phyloP scores from a whole-genome alignment of 768 basidiomycete species.

The Hygrocybe coccinea region DNA sequence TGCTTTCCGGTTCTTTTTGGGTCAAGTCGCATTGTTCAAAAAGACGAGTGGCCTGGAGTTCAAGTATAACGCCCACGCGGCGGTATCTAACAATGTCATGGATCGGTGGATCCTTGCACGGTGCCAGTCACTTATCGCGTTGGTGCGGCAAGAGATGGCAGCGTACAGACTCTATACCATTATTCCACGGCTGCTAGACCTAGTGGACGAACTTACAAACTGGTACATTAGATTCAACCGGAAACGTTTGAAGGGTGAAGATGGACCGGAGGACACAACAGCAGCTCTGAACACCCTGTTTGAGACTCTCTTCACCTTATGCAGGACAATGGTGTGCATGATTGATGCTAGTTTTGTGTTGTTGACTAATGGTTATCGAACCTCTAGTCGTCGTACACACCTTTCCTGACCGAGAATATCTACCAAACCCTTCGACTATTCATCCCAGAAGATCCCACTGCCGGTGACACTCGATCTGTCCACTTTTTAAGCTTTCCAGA shows the following conservation, averaged over 20 bases:
- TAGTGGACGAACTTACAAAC: constrained; percentile 95
- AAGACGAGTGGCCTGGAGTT: constrained; percentile 76
- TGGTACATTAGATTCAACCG: constrained; percentile 99
- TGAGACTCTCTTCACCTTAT: constrained; percentile 90
- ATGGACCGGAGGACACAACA: constrained; percentile 81
- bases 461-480: constrained; percentile 81
- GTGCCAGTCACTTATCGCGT: constrained; percentile 93
- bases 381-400: constrained; percentile 89
- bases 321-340: constrained; percentile 79
- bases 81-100: constrained; percentile 89
- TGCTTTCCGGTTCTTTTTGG: constrained; percentile 97
- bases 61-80: constrained; percentile 81
- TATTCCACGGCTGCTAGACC: constrained; percentile 86
- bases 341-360: neutral
- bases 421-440: constrained; percentile 87
- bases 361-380: neutral
- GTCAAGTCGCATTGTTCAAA: constrained; percentile 84
- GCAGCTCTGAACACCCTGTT: constrained; percentile 92
- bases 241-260: constrained; percentile 90
- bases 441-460: constrained; percentile 69
- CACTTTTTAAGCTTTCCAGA: constrained; percentile 95
- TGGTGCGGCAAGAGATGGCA: constrained; percentile 92
- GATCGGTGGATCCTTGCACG: constrained; percentile 97
- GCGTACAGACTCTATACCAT: constrained; percentile 97
- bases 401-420: constrained; percentile 94